Evolutionary conservation across 2,329 filamentous ascomycete genomes (phyloP).

Genomic region (Dactylonectria estremocensis): DNA sequence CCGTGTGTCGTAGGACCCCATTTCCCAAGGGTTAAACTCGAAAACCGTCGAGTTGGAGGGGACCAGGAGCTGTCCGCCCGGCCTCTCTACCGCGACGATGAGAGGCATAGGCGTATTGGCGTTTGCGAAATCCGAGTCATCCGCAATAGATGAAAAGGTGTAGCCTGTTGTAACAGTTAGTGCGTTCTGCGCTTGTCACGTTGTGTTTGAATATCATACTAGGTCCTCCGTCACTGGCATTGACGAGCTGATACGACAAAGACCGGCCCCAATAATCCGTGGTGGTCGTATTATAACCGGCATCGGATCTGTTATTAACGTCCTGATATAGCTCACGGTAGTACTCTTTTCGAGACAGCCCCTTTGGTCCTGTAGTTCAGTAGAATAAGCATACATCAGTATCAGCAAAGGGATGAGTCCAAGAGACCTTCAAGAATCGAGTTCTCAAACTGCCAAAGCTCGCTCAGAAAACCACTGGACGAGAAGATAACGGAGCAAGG

Average conservation of each 20-base stretch:
- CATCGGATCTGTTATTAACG: conserved; percentile 73
- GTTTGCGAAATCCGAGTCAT: conserved; percentile 70
- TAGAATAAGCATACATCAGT: background rate
- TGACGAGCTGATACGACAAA: conserved; percentile 83
- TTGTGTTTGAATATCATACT: conserved; percentile 15
- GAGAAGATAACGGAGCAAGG: conserved; percentile 36
- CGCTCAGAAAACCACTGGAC: conserved; percentile 32
- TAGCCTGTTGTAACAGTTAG: conserved; percentile 63
- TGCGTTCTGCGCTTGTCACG: too few species aligned
- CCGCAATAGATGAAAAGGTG: conserved; percentile 79
- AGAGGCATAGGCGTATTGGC: conserved; percentile 81
- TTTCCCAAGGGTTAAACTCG: conserved; percentile 85
- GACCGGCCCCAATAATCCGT: conserved; percentile 89
- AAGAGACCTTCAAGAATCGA: conserved; percentile 50
- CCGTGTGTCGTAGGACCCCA: conserved; percentile 84
- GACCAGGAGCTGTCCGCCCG: conserved; percentile 73
- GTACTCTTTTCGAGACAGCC: conserved; percentile 59
- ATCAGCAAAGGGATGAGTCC: background rate
- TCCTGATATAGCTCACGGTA: conserved; percentile 71
- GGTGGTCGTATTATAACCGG: conserved; percentile 74
- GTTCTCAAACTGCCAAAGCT: conserved; percentile 37
- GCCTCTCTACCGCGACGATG: conserved; percentile 78
- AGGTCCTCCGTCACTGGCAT: conserved; percentile 77
- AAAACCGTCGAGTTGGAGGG: conserved; percentile 77
- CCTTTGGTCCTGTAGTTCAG: conserved; percentile 29